A percentile compares a stretch with the other conserved stretches of the same genome.
phyloP scores from a whole-genome alignment of 1,284 basidiomycete species.

The Pseudozyma flocculosa region DNA sequence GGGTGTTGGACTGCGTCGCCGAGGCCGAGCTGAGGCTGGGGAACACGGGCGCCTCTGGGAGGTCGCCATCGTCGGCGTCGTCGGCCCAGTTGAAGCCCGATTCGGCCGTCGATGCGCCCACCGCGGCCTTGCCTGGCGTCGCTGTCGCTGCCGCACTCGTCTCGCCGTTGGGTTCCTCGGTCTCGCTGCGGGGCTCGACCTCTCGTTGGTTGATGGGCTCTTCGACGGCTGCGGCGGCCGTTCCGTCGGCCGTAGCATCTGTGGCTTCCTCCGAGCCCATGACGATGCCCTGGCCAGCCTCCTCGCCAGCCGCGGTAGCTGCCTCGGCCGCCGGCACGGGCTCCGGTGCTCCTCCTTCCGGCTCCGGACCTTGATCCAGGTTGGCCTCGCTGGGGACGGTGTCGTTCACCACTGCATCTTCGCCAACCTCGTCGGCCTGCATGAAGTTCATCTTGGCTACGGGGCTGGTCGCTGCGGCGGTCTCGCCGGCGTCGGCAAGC shows the following conservation, averaged over 20 bases:
- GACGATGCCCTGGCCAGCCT: conserved; percentile 13
- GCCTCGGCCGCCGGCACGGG: conserved; percentile 7
- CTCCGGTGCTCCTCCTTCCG: conserved; percentile 16
- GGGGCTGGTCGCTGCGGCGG: not conserved
- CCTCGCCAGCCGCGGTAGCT: conserved; percentile 12
- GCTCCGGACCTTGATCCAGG: conserved; percentile 6
- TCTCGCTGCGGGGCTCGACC: not conserved
- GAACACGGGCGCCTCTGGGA: conserved; percentile 29
- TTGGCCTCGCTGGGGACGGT: not conserved
- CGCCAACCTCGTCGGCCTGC: conserved; percentile 27
- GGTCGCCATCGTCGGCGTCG: conserved; percentile 27
- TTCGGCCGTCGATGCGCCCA: too few species aligned
- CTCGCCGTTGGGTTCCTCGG: not conserved
- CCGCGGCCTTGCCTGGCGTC: not conserved
- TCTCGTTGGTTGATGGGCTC: conserved; percentile 21
- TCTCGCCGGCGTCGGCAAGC: conserved; percentile 3
- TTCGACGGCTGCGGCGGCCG: conserved; percentile 12
- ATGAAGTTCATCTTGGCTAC: conserved; percentile 10
- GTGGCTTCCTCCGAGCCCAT: conserved; percentile 7
- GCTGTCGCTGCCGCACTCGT: too few species aligned
- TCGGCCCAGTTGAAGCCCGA: conserved; percentile 28
- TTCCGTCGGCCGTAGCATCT: conserved; percentile 12
- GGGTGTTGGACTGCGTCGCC: too few species aligned
- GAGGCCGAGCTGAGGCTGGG: conserved; percentile 7
- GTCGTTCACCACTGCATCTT: not conserved